Evolutionary conservation across 2,329 filamentous ascomycete genomes (phyloP), one percentile per base, ranked within the genome.

Genomic region (Phaeoacremonium minimum): DNA sequence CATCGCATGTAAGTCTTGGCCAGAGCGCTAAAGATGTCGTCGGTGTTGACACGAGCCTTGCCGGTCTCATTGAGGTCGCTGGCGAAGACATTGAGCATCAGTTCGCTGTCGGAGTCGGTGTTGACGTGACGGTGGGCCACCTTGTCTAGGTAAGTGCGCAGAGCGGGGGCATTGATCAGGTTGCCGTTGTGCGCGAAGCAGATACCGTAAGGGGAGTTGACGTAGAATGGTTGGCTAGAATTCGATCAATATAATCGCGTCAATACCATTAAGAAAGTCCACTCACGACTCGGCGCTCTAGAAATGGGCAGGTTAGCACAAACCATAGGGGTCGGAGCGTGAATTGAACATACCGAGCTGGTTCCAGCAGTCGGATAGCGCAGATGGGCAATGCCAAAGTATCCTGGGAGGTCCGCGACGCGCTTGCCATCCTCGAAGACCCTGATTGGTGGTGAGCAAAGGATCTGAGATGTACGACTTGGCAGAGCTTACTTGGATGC

Each of bases 211-310:
- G 87, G 87, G 40, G 75, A 77, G 67, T 95, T 95, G 51, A 93
- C 87, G 56, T 93, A 95, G 61, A 96, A 95, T 1, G 90, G 90
- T 62, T 95, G 89, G 9, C n/a, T n/a, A n/a, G n/a, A n/a, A n/a
- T n/a, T n/a, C n/a, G n/a, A n/a, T n/a, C n/a, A n/a, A n/a, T n/a
- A n/a, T n/a, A n/a, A n/a, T n/a, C n/a, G n/a, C n/a, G n/a, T n/a
- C n/a, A n/a, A n/a, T n/a, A n/a, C n/a, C n/a, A n/a, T n/a, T n/a
- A n/a, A n/a, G n/a, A n/a, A n/a, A n/a, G n/a, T n/a, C n/a, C n/a
- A n/a, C n/a, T n/a, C n/a, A n/a, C n/a, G n/a, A n/a, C n/a, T n/a
- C n/a, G n/a, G n/a, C n/a, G n/a, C n/a, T n/a, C n/a, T n/a, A n/a
- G n/a, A n/a, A n/a, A n/a, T n/a, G n/a, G n/a, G n/a, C n/a, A n/a